Base-by-base conservation (phyloP, 2,329 filamentous ascomycete genomes). In the Diaporthe ilicicola region DNA sequence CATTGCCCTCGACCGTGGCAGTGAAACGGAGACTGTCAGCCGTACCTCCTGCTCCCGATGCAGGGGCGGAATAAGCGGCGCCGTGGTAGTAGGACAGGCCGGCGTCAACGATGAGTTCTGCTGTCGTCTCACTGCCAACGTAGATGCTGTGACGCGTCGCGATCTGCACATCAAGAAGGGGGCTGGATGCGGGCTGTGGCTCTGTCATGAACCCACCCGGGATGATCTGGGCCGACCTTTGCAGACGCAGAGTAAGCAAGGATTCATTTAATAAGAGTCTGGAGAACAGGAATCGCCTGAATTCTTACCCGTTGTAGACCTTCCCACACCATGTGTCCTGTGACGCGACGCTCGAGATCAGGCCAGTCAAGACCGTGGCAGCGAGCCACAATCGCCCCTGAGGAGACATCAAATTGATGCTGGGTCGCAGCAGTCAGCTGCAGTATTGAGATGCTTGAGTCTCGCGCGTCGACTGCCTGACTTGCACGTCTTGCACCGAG, bases 111-210 rank as follows among this genome's bases (percentile, higher is more conserved):
- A 86, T 77, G 67, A 86, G 83, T 22, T 84, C 81, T 3, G 79
- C 85, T 4, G 75, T 72, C 3, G 73, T 65, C 70, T 86, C 85
- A 54, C 77, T 80, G 19, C 80, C 80, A 2, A 87, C 77, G 65
- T 86, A 87, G 54, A 87, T 78, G 75, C 80, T 86, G 75, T 85
- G 82, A 1, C 85, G 81, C 8, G 85, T 82, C 42, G 79, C 79
- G 74, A 86, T 79, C 62, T 84, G 83, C 50, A 87, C 76, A 68
- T 85, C 74, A 2, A 86, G 74, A 34, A 82, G 80, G 3, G 81
- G 80, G 22, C 42, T 69, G 1, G 51, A 32, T 22, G 71, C 61
- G 19, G 51, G 27, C 22, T 59, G 59, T 22, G 56, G 65, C 46
- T 61, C 54, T 22, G 62, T 66, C 51, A 67, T 19, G 37, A 62